Base-by-base conservation (phyloP, 352 stramenopile genomes). In the Pythium rishiriense region DNA sequence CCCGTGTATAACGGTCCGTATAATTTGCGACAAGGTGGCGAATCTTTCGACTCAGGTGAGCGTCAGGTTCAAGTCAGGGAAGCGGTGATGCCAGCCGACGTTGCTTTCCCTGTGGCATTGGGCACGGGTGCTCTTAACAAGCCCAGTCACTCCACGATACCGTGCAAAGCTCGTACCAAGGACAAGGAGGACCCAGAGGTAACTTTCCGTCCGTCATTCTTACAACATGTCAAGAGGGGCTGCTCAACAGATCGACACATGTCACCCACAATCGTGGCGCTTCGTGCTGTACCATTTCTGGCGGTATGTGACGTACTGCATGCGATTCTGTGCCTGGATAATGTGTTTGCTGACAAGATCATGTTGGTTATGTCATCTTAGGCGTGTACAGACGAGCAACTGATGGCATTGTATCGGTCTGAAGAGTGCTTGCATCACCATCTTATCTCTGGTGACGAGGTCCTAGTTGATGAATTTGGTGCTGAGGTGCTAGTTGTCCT, bases 251-350 rank as follows among this genome's bases (percentile, higher is more conserved):
- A 4, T 21, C 24, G 21, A 4, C 24, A 22, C 21, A 10, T 52
- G 24, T 7, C 25, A 11, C 4, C 25, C 22, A 25, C 5, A 22
- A 22, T 55, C n/a, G 28, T 11, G 12, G 48, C 48, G 7, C 26
- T 55, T 26, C 48, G 48, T n/a, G 11, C 17, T 28, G 55, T 62
- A 3, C 55, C 55, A 22, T 54, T 51, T 46, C 45, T 62, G 12
- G 28, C 53, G 42, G 55, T 62, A 31, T n/a, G 42, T 45, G 21
- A 6, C 25, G 25, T 12, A 4, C 26, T 22, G 19, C 17, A 46
- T 41, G 26, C 2, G 10, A 4, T 10, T 46, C 11, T 24, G 37
- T 48, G 14, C 5, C 12, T 41, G 10, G 51, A 24, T 24, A 14
- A 17, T 29, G 2, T 8, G 8, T 7, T 43, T 6, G 25, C 17